These are phyloP conservation scores for Echinosophora koreensis DNA, from an alignment of 306 rosid genomes.

Conservation along the genomic window DNA sequence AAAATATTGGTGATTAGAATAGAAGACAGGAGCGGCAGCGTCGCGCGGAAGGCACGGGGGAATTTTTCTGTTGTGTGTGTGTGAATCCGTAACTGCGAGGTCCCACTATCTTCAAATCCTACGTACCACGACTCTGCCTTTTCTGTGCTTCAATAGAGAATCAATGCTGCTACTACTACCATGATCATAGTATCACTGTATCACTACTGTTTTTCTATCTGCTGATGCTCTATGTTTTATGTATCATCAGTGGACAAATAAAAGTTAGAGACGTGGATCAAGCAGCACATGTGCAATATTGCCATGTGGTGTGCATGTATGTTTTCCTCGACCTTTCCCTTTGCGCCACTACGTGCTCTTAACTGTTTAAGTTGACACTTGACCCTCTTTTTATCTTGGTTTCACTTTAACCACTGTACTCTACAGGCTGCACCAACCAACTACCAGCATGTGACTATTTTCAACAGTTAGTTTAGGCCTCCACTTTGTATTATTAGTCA, in stretches of 20 bases:
- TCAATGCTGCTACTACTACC: not conserved
- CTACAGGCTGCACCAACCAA: not conserved
- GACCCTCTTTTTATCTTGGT: slow-evolving; percentile 2
- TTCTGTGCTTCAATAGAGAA: slow-evolving; percentile 13
- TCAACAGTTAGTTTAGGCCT: slow-evolving; percentile 15
- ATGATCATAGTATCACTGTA: not conserved
- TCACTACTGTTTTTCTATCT: slow-evolving; percentile 30
- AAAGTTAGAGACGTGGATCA: not conserved
- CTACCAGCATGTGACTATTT: slow-evolving; percentile 13
- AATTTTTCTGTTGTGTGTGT: slow-evolving; percentile 33
- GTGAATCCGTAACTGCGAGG: slow-evolving; percentile 19
- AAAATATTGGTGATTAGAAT: not conserved
- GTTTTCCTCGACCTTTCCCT: not conserved
- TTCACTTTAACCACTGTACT: not conserved
- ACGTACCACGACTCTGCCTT: slow-evolving; percentile 47
- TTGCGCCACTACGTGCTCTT: slow-evolving; percentile 36
- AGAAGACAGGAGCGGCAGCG: slow-evolving; percentile 38
- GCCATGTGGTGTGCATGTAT: not conserved
- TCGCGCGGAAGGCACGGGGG: slow-evolving; percentile 94
- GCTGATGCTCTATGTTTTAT: slow-evolving; percentile 1
- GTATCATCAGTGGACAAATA: not conserved
- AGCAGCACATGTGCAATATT: not conserved
- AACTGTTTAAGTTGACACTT: slow-evolving; percentile 37
- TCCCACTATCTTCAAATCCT: slow-evolving; percentile 42
- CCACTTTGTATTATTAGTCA: not conserved